Evolutionary conservation across 1,139 yeast genomes (phyloP), one percentile per base, ranked within the genome.

Genomic region (Pneumocystis carinii): DNA sequence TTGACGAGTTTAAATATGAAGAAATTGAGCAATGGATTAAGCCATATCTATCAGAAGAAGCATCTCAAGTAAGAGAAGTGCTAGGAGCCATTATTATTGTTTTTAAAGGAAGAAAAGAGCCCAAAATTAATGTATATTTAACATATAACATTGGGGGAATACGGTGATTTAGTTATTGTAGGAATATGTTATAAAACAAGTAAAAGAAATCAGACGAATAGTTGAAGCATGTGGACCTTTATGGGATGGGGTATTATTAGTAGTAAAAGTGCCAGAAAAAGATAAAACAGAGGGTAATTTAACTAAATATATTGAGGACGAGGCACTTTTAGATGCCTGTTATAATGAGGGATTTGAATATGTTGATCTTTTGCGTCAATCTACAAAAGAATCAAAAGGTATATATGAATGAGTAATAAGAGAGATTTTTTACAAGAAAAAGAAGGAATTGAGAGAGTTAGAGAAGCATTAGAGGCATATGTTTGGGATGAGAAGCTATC

Each of bases 291-390:
- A 61, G 7, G 39, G 24, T 12, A 1, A 14, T 15, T 36, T 3
- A 1, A 24, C 24, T 19, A 53, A 29, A 5, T 37, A 57, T 15
- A 59, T 42, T n/a, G 37, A 29, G 7, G 32, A 39, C 7, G 19
- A 19, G 6, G 14, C 42, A 1, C 61, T 61, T 59, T 62, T 55
- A 8, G 61, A 62, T 41, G 29, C 59, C 4, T 64, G 66, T 39
- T 56, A 60, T 15, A 61, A 64, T 42, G 60, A 60, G 5, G 65
- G 65, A 8, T 64, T 63, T 57, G 66, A 64, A 55, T 63, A 59
- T 55, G 57, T 64, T n/a, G 61, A 63, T 15, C 57, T 60, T 19
- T 42, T 19, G 7, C 61, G 59, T 24, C 36, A 38, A 12, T 64
- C 63, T 29, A 56, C 48, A 36, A 58, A 64, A 35, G 39, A 59